Conservation (phyloP, 495 filamentous ascomycete genomes). For the Saxophila tyrrhenica region DNA sequence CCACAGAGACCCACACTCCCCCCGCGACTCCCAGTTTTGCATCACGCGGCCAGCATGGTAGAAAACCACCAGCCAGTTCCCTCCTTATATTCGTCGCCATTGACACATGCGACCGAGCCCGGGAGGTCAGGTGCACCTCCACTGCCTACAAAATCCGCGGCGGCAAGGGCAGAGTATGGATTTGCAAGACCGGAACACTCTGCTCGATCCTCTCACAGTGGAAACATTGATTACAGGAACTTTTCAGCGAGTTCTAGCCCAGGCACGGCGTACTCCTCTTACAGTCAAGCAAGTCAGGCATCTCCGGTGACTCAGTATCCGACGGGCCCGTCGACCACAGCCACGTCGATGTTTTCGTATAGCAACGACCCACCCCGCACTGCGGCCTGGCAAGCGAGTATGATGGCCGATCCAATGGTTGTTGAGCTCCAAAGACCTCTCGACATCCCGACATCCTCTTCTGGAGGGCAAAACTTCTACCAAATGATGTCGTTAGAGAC, state of each 20-base stretch:
- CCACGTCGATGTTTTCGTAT: neutral
- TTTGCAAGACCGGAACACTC: slow-evolving; percentile 16
- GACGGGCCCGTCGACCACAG: no score
- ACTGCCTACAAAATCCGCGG: slow-evolving; percentile 23
- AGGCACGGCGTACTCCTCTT: slow-evolving; percentile 19
- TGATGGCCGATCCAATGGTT: neutral
- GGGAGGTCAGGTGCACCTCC: slow-evolving; percentile 21
- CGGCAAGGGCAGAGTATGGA: slow-evolving; percentile 14
- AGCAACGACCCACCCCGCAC: neutral
- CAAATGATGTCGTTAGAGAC: slow-evolving; percentile 33
- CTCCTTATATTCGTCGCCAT: slow-evolving; percentile 19
- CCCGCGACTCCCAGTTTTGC: slow-evolving; percentile 26
- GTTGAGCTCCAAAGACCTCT: slow-evolving; percentile 15
- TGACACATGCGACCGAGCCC: slow-evolving; percentile 19
- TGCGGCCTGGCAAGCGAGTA: neutral
- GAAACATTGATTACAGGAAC: neutral
- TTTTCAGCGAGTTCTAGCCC: slow-evolving; percentile 20
- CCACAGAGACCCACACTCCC: slow-evolving; percentile 21
- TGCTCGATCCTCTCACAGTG: slow-evolving; percentile 4
- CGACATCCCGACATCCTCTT: slow-evolving; percentile 28
- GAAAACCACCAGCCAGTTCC: slow-evolving; percentile 20
- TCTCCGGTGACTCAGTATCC: slow-evolving; percentile 13
- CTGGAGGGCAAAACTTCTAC: slow-evolving; percentile 27
- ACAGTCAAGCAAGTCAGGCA: slow-evolving; percentile 17
- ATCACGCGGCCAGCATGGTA: slow-evolving; percentile 24